Evolutionary conservation across 768 basidiomycete genomes (phyloP), one percentile per base, ranked within the genome.

Genomic region (Boletellus ananas): DNA sequence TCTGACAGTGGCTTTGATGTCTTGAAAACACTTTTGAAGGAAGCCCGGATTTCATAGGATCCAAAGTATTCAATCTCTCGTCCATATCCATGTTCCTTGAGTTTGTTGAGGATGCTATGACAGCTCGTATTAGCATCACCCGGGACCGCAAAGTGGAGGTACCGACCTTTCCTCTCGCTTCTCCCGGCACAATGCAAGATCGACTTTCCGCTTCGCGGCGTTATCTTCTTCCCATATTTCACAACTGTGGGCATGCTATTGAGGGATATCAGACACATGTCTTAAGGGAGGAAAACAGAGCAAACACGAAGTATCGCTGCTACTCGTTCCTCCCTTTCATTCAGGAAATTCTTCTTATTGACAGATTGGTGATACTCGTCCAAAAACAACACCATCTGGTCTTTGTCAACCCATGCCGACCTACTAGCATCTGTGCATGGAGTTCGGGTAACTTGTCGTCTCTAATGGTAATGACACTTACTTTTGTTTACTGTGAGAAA

Each of bases 381-480:
- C 37, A 52, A 47, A 3, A 59, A 59, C 6, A 14, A 38, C 3
- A 48, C 35, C 50, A 59, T 18, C 36, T 59, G 58, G 13, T 45
- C 45, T 14, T 8, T 49, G 34, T 59, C 58, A 17, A 51, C 34
- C 31, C 47, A 55, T 2, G 12, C 3, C 6, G 18, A 25, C 5
- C 23, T 3, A 23, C 23, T 25, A 5, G 12, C 9, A 20, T 31
- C 52, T 58, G 20, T 3, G 14, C 37, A 36, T 2, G 3, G 6
- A 31, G 12, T 31, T 10, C 7, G 10, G 10, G 17, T 10, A 9
- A 7, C 11, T 14, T 31, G 16, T 21, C 20, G 4, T 6, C 16
- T 33, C 31, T 2, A 2, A 35, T 21, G 10, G 5, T 3, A 10
- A 18, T 23, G 9, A 5, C 10, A 36, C 52, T 27, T n/a, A 55